phyloP scores from a whole-genome alignment of 148 eudicot genomes.

The Diospyros kaki region DNA sequence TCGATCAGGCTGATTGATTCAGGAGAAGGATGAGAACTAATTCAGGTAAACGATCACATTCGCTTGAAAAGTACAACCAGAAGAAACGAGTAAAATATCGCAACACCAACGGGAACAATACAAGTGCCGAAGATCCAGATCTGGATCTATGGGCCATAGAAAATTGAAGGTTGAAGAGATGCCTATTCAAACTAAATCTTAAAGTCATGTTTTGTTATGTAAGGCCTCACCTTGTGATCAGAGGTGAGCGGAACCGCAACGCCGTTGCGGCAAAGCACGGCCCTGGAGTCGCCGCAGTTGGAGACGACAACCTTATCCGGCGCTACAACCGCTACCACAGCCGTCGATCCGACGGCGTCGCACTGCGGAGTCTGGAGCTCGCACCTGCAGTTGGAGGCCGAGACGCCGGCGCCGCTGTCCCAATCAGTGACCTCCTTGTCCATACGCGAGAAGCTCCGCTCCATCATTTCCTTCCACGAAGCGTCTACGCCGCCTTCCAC shows the following conservation, averaged over 20 bases:
- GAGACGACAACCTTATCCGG: slow-evolving; percentile 60
- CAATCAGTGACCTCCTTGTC: slow-evolving; percentile 46
- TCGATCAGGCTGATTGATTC: slow-evolving; percentile 58
- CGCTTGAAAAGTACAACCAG: too few species aligned
- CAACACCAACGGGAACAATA: too few species aligned
- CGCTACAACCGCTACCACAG: slow-evolving; percentile 63
- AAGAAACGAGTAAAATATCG: too few species aligned
- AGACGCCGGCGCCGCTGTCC: neutral
- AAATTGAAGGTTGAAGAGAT: neutral
- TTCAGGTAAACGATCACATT: neutral
- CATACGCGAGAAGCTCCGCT: slow-evolving; percentile 40
- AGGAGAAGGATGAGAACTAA: neutral
- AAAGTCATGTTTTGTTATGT: too few species aligned
- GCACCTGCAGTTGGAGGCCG: slow-evolving; percentile 35
- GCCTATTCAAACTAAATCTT: too few species aligned
- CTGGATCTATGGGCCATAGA: neutral
- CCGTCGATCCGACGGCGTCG: slow-evolving; percentile 81
- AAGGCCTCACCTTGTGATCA: slow-evolving; percentile 58
- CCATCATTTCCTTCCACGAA: slow-evolving; percentile 42
- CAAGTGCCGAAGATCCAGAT: neutral
- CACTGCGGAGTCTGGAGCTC: slow-evolving; percentile 54
- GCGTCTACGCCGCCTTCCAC: slow-evolving; percentile 25
- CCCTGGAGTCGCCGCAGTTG: slow-evolving; percentile 83
- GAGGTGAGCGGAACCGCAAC: slow-evolving; percentile 55
- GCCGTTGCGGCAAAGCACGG: slow-evolving; percentile 67